phyloP scores from a whole-genome alignment of 192 early-diverging fungal genomes.

The Coemansia asiatica region DNA sequence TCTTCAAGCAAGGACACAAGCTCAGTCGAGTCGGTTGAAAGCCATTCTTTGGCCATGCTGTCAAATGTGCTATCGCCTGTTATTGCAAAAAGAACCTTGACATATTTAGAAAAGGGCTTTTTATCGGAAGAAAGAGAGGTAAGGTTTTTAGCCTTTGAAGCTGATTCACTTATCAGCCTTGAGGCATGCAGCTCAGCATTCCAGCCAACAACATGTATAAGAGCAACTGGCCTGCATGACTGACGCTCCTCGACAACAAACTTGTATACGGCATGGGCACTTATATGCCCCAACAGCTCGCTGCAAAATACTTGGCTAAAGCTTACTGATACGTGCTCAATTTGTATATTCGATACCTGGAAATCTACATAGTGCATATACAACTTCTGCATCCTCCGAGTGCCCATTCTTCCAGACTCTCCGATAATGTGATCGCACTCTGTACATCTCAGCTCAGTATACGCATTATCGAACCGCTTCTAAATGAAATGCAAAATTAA shows the following conservation, averaged over 20 bases:
- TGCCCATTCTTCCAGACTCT: constrained; percentile 41
- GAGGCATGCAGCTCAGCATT: constrained; percentile 35
- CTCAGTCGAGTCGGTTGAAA: constrained; percentile 32
- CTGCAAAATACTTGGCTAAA: constrained; percentile 22
- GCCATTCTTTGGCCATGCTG: constrained; percentile 23
- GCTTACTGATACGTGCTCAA: constrained; percentile 2
- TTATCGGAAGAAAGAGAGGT: no score
- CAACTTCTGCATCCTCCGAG: constrained; percentile 25
- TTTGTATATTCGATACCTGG: neutral
- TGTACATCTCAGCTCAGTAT: constrained; percentile 26
- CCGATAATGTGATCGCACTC: constrained; percentile 22
- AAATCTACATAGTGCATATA: constrained; percentile 19
- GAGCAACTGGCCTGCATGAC: constrained; percentile 27
- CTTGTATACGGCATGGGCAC: constrained; percentile 52
- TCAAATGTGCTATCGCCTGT: constrained; percentile 16
- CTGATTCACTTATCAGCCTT: neutral
- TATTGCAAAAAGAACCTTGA: constrained; percentile 35
- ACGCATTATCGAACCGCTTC: constrained; percentile 41
- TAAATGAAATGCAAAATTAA: constrained; percentile 12
- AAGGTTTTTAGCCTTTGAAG: neutral
- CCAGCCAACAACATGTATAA: constrained; percentile 50
- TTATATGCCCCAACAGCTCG: constrained; percentile 44
- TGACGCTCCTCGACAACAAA: constrained; percentile 45
- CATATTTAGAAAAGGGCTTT: constrained; percentile 16
- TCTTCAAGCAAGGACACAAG: constrained; percentile 37